Percentiles rank a stretch among this genome's conserved stretches.
Evolutionary conservation across 23 red algal species (phyloP).

Genomic region (Gracilaria gracilis): DNA sequence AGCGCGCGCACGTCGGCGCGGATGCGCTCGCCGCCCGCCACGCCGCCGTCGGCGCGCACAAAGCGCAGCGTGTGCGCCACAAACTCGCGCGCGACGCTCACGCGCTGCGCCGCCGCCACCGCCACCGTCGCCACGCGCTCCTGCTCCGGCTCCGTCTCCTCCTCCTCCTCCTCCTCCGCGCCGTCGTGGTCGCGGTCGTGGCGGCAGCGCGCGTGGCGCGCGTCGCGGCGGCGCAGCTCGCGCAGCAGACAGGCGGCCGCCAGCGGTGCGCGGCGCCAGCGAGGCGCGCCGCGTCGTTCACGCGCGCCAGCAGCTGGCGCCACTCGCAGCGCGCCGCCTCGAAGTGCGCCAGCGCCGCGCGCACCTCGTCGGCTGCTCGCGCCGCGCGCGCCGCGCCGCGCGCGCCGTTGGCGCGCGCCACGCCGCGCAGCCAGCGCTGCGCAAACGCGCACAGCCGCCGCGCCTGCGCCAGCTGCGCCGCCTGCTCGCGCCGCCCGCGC

Average conservation of each 20-base stretch:
- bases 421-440: background rate
- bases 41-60: background rate
- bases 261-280: background rate
- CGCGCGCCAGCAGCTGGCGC: background rate
- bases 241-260: too few species aligned
- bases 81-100: background rate
- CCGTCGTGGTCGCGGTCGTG: background rate
- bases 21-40: background rate
- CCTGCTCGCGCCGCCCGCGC: too few species aligned
- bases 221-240: too few species aligned
- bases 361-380: background rate
- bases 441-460: background rate
- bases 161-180: background rate
- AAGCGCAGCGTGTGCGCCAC: constrained; percentile 7
- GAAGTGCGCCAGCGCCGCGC: background rate
- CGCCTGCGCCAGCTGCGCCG: too few species aligned
- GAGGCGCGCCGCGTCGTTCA: background rate
- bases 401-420: background rate
- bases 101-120: background rate
- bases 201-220: background rate
- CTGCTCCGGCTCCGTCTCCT: background rate
- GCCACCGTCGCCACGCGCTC: background rate
- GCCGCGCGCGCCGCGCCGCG: too few species aligned
- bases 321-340: background rate
- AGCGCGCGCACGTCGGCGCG: background rate